Percentiles rank a stretch among this genome's conserved stretches.
phyloP scores from a whole-genome alignment of 352 stramenopile genomes.

The Pythium dissotocum region DNA sequence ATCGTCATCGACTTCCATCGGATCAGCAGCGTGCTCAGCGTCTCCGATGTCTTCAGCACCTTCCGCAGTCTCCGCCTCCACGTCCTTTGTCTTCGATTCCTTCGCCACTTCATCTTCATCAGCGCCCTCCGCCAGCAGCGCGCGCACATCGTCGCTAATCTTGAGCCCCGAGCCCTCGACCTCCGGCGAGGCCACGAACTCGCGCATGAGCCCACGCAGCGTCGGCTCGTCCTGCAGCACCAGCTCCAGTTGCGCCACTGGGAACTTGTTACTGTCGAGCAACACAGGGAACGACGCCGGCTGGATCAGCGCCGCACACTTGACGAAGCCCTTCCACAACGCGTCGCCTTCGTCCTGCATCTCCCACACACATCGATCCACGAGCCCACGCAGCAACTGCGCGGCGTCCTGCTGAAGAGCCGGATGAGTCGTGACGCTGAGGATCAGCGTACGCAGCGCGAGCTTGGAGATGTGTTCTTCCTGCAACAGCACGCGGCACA shows the following conservation, averaged over 20 bases:
- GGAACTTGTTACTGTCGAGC: slow-evolving; percentile 40
- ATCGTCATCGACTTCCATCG: slow-evolving; percentile 7
- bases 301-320: slow-evolving; percentile 72
- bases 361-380: slow-evolving; percentile 59
- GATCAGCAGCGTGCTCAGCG: not conserved
- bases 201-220: slow-evolving; percentile 45
- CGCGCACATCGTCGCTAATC: slow-evolving; percentile 19
- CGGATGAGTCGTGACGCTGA: slow-evolving; percentile 73
- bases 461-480: slow-evolving; percentile 68
- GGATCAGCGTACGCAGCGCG: slow-evolving; percentile 73
- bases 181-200: slow-evolving; percentile 35
- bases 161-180: slow-evolving; percentile 6
- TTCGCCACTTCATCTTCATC: not conserved
- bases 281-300: slow-evolving; percentile 70
- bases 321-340: slow-evolving; percentile 81
- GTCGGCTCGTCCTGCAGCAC: slow-evolving; percentile 65
- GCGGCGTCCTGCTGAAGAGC: slow-evolving; percentile 66
- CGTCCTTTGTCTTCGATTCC: not conserved
- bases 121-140: slow-evolving; percentile 15
- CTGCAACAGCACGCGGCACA: slow-evolving; percentile 62
- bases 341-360: slow-evolving; percentile 54
- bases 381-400: slow-evolving; percentile 54
- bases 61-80: not conserved
- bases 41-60: not conserved
- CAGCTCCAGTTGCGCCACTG: slow-evolving; percentile 43